Evolutionary conservation across 768 basidiomycete genomes (phyloP).

Genomic region (Tylopilus cervinicoccineus): DNA sequence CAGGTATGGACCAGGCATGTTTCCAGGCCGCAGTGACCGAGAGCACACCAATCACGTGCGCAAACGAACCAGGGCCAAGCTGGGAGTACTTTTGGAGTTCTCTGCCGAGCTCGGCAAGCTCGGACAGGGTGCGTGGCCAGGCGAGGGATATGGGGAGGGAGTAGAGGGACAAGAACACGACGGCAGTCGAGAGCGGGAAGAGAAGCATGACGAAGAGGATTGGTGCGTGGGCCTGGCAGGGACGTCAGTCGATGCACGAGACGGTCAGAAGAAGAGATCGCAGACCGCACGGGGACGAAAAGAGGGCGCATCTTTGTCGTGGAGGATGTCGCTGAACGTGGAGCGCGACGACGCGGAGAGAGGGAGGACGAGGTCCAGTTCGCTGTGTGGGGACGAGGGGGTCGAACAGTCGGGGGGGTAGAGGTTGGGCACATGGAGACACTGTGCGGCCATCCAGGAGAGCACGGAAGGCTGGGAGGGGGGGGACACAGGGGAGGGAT

Average conservation of each 20-base stretch:
- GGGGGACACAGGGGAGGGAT: slow-evolving; percentile 2
- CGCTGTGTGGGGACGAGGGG: slow-evolving; percentile 41
- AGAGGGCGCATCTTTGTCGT: slow-evolving; percentile 34
- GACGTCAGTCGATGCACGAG: slow-evolving; percentile 8
- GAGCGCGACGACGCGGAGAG: slow-evolving; percentile 48
- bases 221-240: slow-evolving; percentile 48
- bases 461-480: slow-evolving; percentile 44
- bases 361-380: slow-evolving; percentile 50
- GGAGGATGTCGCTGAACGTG: slow-evolving; percentile 42
- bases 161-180: slow-evolving; percentile 43
- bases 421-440: slow-evolving; percentile 46
- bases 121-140: slow-evolving; percentile 73
- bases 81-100: slow-evolving; percentile 78
- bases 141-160: slow-evolving; percentile 67
- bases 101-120: slow-evolving; percentile 69
- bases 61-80: slow-evolving; percentile 56
- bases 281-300: slow-evolving; percentile 35
- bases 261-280: slow-evolving; percentile 4
- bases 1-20: slow-evolving; percentile 96
- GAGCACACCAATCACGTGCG: slow-evolving; percentile 80
- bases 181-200: slow-evolving; percentile 62
- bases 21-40: slow-evolving; percentile 89
- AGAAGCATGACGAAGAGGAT: slow-evolving; percentile 67
- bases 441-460: slow-evolving; percentile 44
- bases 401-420: slow-evolving; percentile 38